Percentiles rank a stretch among this genome's conserved stretches.
These are phyloP conservation scores for Capronia epimyces DNA, from an alignment of 2,329 filamentous ascomycete species.

Conservation along the genomic window DNA sequence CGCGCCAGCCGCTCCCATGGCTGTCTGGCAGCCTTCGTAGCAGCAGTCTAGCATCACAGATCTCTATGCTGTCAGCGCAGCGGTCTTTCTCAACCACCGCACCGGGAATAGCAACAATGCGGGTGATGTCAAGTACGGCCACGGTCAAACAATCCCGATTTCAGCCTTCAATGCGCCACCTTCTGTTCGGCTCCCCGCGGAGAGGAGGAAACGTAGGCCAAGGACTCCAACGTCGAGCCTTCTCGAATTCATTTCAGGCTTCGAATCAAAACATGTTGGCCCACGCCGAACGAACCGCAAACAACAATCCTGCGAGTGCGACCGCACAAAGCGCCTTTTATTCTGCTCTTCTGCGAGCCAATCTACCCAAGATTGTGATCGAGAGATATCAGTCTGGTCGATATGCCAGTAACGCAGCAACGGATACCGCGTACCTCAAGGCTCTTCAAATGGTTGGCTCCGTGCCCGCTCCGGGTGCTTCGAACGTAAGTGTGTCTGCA, in stretches of 20 bases:
- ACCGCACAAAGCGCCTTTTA: constrained; percentile 92
- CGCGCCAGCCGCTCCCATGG: constrained; percentile 11
- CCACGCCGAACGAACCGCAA: constrained; percentile 83
- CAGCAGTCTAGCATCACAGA: constrained; percentile 5
- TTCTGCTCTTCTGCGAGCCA: constrained; percentile 79
- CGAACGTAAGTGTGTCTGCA: constrained; percentile 10
- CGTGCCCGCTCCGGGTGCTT: constrained; percentile 26
- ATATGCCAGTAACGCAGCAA: constrained; percentile 72
- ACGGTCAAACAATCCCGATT: background rate
- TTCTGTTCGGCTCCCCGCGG: constrained; percentile 20
- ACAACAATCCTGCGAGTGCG: constrained; percentile 82
- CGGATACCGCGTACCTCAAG: constrained; percentile 72
- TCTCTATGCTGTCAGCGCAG: constrained; percentile 6
- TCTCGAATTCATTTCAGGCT: constrained; percentile 22
- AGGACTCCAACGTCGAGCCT: constrained; percentile 17
- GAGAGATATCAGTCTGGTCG: constrained; percentile 82
- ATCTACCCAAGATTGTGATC: constrained; percentile 87
- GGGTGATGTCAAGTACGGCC: background rate
- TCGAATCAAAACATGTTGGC: constrained; percentile 59
- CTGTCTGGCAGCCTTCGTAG: constrained; percentile 19
- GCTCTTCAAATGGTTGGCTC: constrained; percentile 62
- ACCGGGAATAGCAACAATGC: background rate
- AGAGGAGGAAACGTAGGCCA: background rate
- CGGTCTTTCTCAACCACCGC: constrained; percentile 12
- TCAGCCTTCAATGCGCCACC: constrained; percentile 10